Base-by-base conservation (phyloP, 768 basidiomycete genomes). In the Calocybe indica region DNA sequence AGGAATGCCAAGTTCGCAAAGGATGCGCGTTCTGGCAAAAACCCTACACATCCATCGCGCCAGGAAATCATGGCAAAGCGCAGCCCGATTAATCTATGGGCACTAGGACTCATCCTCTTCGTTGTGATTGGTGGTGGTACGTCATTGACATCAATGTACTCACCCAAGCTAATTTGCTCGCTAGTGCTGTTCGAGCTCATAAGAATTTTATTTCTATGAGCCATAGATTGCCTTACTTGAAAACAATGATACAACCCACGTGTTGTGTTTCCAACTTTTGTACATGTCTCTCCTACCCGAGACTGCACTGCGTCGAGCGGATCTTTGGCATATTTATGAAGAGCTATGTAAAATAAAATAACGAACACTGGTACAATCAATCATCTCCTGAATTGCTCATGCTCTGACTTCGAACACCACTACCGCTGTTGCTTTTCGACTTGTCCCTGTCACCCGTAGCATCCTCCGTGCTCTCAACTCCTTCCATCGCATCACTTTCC, bases 1-100 rank as follows among this genome's bases (percentile, higher is more conserved):
- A 79, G 80, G 64, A 92, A 91, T 64, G 76, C 75, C 48, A 84
- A 89, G 67, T 92, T 92, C 66, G 85, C 83, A 36, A 79, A 74
- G 50, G 80, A 82, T 51, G 83, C 79, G 52, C 80, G 78, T 53
- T 65, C 77, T 34, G 89, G 89, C 56, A 91, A 88, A 74, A 86
- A 87, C 40, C 79, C 85, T 1, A 75, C 78, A 50, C 83, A 85
- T 53, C 72, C 73, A 9, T 89, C 88, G 44, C 75, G 84, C 50
- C 80, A 85, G 55, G 87, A 92, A 49, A 73, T 72, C 53, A 68
- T 86, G 34, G 73, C 75, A 34, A 88, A 88, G 65, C 74, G 78
- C 49, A 88, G 84, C 57, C 88, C 89, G 10, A 58, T 92, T n/a
- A 82, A 79, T 52, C 57, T 83, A 5, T 87, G 83, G 82, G 85